A percentile compares a stretch with the other conserved stretches of the same genome.
phyloP scores from a whole-genome alignment of 768 basidiomycete species.

The Scleroderma citrinum region DNA sequence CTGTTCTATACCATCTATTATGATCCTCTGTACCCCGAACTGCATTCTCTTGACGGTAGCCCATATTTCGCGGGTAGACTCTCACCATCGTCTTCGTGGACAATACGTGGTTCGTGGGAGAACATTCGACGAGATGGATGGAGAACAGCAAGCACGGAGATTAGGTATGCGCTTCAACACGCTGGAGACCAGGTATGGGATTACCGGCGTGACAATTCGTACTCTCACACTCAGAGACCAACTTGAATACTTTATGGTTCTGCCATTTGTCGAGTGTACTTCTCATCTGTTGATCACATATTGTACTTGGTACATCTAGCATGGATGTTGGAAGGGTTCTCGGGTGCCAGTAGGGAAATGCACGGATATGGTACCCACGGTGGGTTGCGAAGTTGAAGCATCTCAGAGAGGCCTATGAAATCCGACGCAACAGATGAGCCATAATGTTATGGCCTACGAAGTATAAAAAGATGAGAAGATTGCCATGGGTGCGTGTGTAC shows the following conservation, averaged over 20 bases:
- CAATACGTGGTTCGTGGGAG: constrained; percentile 31
- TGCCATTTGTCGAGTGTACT: no score
- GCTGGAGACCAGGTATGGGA: constrained; percentile 40
- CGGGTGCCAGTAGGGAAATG: no score
- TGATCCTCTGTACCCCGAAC: constrained; percentile 71
- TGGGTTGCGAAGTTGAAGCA: no score
- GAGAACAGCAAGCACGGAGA: constrained; percentile 31
- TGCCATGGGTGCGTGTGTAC: no score
- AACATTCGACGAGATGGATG: constrained; percentile 38
- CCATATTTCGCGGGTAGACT: constrained; percentile 25
- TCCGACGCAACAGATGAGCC: no score
- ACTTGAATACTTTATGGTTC: neutral
- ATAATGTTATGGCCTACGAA: no score
- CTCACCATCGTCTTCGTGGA: constrained; percentile 34
- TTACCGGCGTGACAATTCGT: constrained; percentile 31
- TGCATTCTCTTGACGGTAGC: constrained; percentile 43
- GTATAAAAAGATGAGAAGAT: no score
- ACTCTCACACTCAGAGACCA: constrained; percentile 14
- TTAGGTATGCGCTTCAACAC: constrained; percentile 35
- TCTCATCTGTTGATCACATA: no score
- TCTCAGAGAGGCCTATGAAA: no score
- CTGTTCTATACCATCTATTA: constrained; percentile 72
- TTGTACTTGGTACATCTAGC: no score
- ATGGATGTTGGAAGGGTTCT: no score
- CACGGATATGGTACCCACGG: no score